Conservation (phyloP, 2,329 filamentous ascomycete genomes). For the Apiospora phragmitis region DNA sequence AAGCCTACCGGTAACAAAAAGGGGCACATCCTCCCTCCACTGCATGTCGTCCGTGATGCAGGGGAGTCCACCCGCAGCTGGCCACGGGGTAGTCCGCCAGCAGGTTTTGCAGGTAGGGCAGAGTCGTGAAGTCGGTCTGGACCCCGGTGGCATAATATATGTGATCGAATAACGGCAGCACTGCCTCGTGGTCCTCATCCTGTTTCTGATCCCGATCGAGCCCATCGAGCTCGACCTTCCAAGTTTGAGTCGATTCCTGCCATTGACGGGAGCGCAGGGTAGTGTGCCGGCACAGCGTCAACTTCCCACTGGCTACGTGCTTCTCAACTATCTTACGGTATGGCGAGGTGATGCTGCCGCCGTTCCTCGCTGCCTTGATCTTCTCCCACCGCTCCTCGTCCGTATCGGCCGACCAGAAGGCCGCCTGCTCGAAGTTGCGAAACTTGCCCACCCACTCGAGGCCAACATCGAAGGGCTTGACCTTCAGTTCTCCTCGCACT, state of each 20-base stretch:
- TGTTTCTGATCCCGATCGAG: conserved; percentile 33
- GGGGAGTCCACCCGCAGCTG: conserved; percentile 65
- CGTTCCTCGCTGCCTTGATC: conserved; percentile 65
- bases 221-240: conserved; percentile 34
- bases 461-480: conserved; percentile 78
- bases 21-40: conserved; percentile 71
- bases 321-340: conserved; percentile 68
- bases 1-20: conserved; percentile 70
- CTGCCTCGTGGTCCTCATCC: conserved; percentile 36
- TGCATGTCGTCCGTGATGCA: conserved; percentile 75
- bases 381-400: conserved; percentile 69
- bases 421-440: conserved; percentile 73
- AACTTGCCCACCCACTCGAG: conserved; percentile 83
- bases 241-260: conserved; percentile 45
- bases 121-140: conserved; percentile 58
- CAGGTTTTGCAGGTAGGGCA: conserved; percentile 64
- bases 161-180: conserved; percentile 58
- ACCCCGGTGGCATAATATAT: conserved; percentile 78
- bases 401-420: conserved; percentile 75
- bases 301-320: conserved; percentile 51
- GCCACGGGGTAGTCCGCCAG: conserved; percentile 60
- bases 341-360: conserved; percentile 73
- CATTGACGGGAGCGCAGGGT: conserved; percentile 53
- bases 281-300: conserved; percentile 60
- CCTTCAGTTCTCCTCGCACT: conserved; percentile 56